Conservation (phyloP, 352 stramenopile genomes). For the Pythium pyrilobum region DNA sequence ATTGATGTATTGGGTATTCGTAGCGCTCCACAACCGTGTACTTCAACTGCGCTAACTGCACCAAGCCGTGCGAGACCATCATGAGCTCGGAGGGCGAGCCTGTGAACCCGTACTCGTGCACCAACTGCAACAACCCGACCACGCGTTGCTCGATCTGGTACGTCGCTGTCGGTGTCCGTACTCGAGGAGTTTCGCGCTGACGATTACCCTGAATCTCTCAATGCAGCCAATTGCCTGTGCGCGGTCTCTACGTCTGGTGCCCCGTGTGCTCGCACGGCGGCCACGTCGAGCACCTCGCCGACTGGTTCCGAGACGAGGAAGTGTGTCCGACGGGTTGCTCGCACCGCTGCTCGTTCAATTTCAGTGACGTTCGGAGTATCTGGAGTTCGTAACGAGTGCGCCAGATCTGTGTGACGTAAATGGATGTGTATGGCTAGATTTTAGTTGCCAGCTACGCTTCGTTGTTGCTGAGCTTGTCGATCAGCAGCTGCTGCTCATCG, state of each 20-base stretch:
- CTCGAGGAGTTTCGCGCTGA: neutral
- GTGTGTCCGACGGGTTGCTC: conserved; percentile 49
- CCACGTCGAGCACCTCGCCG: conserved; percentile 66
- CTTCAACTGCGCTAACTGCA: conserved; percentile 77
- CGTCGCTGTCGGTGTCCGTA: neutral
- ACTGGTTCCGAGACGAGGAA: conserved; percentile 50
- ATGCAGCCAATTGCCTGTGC: conserved; percentile 74
- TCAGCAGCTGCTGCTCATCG: conserved; percentile 74
- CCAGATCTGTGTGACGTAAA: neutral
- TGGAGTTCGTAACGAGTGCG: conserved; percentile 5
- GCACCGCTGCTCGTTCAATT: conserved; percentile 29
- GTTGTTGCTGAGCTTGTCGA: conserved; percentile 88
- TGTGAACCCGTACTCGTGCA: conserved; percentile 40
- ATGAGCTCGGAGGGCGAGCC: conserved; percentile 21
- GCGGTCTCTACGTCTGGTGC: conserved; percentile 89
- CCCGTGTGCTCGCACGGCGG: conserved; percentile 88
- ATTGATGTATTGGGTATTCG: neutral
- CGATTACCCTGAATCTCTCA: too few species aligned
- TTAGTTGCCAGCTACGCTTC: conserved; percentile 33
- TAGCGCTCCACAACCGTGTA: conserved; percentile 88
- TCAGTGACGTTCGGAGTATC: conserved; percentile 15
- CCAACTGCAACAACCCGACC: conserved; percentile 65
- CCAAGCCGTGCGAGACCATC: conserved; percentile 55
- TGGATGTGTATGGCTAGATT: neutral
- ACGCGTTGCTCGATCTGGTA: conserved; percentile 87